Evolutionary conservation across 164 flowering plant species (phyloP).

Genomic region (Vitis rupestris): DNA sequence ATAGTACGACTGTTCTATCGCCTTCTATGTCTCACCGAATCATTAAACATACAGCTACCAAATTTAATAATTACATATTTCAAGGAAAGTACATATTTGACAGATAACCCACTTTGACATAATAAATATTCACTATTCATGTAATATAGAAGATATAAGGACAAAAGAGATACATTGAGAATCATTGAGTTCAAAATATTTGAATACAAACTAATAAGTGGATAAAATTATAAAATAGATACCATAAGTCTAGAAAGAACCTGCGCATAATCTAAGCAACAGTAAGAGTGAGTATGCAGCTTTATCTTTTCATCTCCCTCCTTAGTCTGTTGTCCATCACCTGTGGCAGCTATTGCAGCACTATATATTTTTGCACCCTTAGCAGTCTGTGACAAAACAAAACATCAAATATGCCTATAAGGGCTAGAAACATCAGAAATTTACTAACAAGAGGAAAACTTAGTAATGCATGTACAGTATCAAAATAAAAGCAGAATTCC

Average conservation of each 20-base stretch:
- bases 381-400: slow-evolving; percentile 61
- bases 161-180: not conserved
- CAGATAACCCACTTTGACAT: not conserved
- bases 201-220: too few species aligned
- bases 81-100: not conserved
- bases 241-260: slow-evolving; percentile 27
- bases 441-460: too few species aligned
- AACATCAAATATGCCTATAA: not conserved
- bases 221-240: not conserved
- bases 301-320: slow-evolving; percentile 90
- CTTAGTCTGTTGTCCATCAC: slow-evolving; percentile 54
- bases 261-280: slow-evolving; percentile 95
- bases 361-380: slow-evolving; percentile 81
- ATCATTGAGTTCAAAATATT: too few species aligned
- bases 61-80: too few species aligned
- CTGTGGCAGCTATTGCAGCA: slow-evolving; percentile 83
- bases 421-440: too few species aligned
- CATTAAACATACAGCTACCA: not conserved
- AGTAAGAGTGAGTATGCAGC: slow-evolving; percentile 94
- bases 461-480: too few species aligned
- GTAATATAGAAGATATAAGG: not conserved
- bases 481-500: too few species aligned
- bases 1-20: too few species aligned
- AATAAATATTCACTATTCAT: not conserved
- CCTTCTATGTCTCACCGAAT: not conserved